Evolutionary conservation across 495 filamentous ascomycete species (phyloP).

Genomic region (Pyronema omphalodes): DNA sequence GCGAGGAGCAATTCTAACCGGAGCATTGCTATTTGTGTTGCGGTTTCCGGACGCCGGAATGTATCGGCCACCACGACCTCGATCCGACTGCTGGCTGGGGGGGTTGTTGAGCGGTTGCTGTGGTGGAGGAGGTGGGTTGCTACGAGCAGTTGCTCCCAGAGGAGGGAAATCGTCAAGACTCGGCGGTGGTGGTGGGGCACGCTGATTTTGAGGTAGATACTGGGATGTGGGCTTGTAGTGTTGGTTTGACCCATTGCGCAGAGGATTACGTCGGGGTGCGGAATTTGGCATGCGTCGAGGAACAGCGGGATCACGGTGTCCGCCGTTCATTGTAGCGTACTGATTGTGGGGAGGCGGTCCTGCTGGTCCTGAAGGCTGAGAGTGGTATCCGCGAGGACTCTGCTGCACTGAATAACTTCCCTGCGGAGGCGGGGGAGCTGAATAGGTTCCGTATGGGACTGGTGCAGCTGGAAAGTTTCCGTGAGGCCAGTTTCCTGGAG

Average conservation of each 20-base stretch:
- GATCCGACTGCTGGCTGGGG: not conserved
- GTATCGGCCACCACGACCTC: not conserved
- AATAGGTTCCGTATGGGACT: no score
- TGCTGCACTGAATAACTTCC: no score
- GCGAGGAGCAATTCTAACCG: not conserved
- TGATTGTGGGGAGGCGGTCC: no score
- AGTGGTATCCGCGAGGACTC: no score
- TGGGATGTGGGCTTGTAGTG: not conserved
- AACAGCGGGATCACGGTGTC: no score
- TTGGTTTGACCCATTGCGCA: not conserved
- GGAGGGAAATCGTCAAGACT: conserved; percentile 18
- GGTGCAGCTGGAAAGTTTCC: no score
- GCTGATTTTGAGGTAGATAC: not conserved
- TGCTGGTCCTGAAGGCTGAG: no score
- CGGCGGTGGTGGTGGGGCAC: conserved; percentile 1
- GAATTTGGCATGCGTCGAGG: no score
- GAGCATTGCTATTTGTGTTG: not conserved
- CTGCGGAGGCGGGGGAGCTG: no score
- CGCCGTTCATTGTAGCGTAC: no score
- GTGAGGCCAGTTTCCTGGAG: no score
- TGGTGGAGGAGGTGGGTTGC: conserved; percentile 3
- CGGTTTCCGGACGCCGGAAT: not conserved
- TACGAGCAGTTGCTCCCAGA: conserved; percentile 4
- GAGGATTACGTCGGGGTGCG: not conserved
- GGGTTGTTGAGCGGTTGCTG: conserved; percentile 4